Evolutionary conservation across 129 eudicot genomes (phyloP).

Genomic region (Gnaphalium uliginosum): DNA sequence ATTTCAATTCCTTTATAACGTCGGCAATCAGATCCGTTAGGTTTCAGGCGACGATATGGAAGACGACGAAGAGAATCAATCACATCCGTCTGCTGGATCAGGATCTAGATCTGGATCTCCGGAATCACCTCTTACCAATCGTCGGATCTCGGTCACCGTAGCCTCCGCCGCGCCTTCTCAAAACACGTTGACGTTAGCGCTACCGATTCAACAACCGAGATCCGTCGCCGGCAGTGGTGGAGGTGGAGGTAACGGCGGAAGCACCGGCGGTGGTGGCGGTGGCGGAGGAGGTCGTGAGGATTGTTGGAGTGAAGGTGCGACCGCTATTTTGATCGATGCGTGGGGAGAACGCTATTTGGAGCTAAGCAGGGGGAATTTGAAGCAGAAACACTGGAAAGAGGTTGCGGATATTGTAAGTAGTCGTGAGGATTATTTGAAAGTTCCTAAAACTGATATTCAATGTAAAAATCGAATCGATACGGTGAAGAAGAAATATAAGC

Average conservation of each 20-base stretch:
- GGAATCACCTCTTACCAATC: slow-evolving; percentile 46
- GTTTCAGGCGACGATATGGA: slow-evolving; percentile 47
- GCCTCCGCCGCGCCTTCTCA: slow-evolving; percentile 71
- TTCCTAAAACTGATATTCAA: slow-evolving; percentile 83
- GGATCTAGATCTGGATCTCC: slow-evolving; percentile 51
- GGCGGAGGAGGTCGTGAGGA: slow-evolving; percentile 74
- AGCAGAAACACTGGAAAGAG: slow-evolving; percentile 87
- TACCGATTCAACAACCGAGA: slow-evolving; percentile 55
- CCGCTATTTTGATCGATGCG: slow-evolving; percentile 82
- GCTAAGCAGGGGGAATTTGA: slow-evolving; percentile 76
- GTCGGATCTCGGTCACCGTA: slow-evolving; percentile 67
- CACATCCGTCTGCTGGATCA: slow-evolving; percentile 44
- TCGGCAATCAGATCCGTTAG: slow-evolving; percentile 27
- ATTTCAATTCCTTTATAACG: not conserved
- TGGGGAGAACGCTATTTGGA: slow-evolving; percentile 92
- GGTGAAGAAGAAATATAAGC: slow-evolving; percentile 83
- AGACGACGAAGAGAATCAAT: slow-evolving; percentile 69
- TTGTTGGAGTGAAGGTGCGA: slow-evolving; percentile 97
- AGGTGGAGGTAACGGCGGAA: slow-evolving; percentile 14
- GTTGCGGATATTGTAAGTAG: slow-evolving; percentile 82
- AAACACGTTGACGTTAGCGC: slow-evolving; percentile 65
- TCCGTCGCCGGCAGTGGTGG: slow-evolving; percentile 17
- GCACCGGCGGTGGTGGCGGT: slow-evolving; percentile 39
- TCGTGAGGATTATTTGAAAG: slow-evolving; percentile 53
- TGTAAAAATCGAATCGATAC: slow-evolving; percentile 89